Evolutionary conservation across 495 filamentous ascomycete genomes (phyloP), one percentile per base, ranked within the genome.

Genomic region (Tetracladium setigerum): DNA sequence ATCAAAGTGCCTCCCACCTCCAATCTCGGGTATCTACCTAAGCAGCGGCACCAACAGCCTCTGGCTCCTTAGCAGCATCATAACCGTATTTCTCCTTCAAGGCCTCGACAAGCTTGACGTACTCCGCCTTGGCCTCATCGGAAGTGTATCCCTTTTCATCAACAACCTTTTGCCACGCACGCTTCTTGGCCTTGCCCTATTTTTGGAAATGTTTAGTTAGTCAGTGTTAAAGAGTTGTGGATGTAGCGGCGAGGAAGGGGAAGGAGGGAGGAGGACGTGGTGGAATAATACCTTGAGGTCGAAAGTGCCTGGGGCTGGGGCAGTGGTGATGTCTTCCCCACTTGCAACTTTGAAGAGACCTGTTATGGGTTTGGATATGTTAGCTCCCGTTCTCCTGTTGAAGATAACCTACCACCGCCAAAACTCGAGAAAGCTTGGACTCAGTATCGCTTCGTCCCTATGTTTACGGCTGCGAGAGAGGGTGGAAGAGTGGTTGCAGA

Each of bases 121-220:
- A 95, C 50, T 77, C 68, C 60, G 76, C 76, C 78, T 91, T 79
- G 8, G 87, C 86, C 46, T 82, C 62, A 51, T 77, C 69, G 34
- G 71, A 46, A 38, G 68, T 76, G 41, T 82, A 62, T 41, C 73
- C 73, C 22, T 27, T 27, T 41, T 81, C 76, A 18, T 81, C 65
- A 51, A 75, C 65, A 47, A 80, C 48, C 47, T 77, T 72, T 64
- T 82, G 61, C 87, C 87, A 95, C 15, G 81, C 82, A 30, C 73
- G 72, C 69, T 79, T 75, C 74, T 91, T 92, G 52, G 79, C 80
- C 69, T 89, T 91, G 65, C 67, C 79, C 87, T 94, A 24, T 47
- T 19, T 27, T 27, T 3, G 22, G 22, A 7, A 7, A 27, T 27
- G 22, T 27, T 27, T 3, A 3, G 7, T 27, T 27, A 27, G 22